These are phyloP conservation scores for Dictyostelium discoideum DNA, from an alignment of 78 protist species.

Conservation along the genomic window dicty_2.7 NC_007089.4:4694001-4694500, in stretches of 20 bases:
- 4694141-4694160: slow-evolving; percentile 42
- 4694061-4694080: slow-evolving; percentile 64
- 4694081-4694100: slow-evolving; percentile 33
- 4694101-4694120: slow-evolving; percentile 56
- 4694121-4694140: slow-evolving; percentile 50
- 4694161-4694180: slow-evolving; percentile 66
- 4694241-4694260: slow-evolving; percentile 63
- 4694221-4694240: slow-evolving; percentile 67
- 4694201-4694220: slow-evolving; percentile 49
- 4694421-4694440: slow-evolving; percentile 36
- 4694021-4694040: slow-evolving; percentile 71
- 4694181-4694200: slow-evolving; percentile 26
- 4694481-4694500: slow-evolving; percentile 76
- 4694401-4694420: slow-evolving; percentile 45
- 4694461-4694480: slow-evolving; percentile 87
- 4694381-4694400: slow-evolving; percentile 48
- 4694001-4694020: slow-evolving; percentile 72
- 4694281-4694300: slow-evolving; percentile 75
- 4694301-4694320: slow-evolving; percentile 2
- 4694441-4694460: slow-evolving; percentile 64
- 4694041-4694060: slow-evolving; percentile 24
- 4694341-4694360: slow-evolving; percentile 84
- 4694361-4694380: slow-evolving; percentile 67
- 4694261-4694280: slow-evolving; percentile 83
- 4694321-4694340: slow-evolving; percentile 85